Base-by-base conservation (phyloP, 805 yeast genomes). In the Ogataea trehalophila region DNA sequence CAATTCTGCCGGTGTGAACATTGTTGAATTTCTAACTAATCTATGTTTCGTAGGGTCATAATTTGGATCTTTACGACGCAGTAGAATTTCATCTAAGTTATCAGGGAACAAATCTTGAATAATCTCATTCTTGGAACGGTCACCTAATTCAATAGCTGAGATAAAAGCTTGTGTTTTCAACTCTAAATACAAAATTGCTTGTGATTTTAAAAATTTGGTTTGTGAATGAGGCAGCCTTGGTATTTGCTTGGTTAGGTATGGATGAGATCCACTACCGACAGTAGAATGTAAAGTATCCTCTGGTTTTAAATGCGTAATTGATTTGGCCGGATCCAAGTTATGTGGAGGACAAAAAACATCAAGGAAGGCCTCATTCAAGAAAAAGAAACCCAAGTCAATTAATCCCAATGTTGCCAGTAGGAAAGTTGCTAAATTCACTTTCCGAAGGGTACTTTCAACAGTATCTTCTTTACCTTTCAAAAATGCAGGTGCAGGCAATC, bases 161-260 rank as follows among this genome's bases (percentile, higher is more conserved):
- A 94, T 90, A 61, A 81, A 94, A 0, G 97, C 96, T 66, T 94
- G 99, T 0, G 99, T 94, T 63, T 94, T 94, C 62, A 94, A 74
- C 56, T 94, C 97, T 37, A 94, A 71, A 56, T 76, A 89, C 43
- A 94, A 67, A 13, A 79, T 80, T 0, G 94, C 90, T 56, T 88
- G 97, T 9, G 86, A 79, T 62, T 90, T 90, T 49, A 89, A 69
- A 38, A 94, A 70, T 56, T 67, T 68, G 4, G 69, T 65, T 39
- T 61, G 60, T 16, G 51, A 52, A 34, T 52, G 51, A 15, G 58
- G 61, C 14, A 52, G 41, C 18, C 52, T 44, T 29, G 41, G 29
- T 23, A 43, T 35, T 37, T 46, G 47, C 43, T 53, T 36, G 20
- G 54, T 50, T 17, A 46, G 29, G 29, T 17, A 23, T 33, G 16